Evolutionary conservation across 352 stramenopile species (phyloP), one percentile per base, ranked within the genome.

Genomic region (Albugo laibachii): DNA sequence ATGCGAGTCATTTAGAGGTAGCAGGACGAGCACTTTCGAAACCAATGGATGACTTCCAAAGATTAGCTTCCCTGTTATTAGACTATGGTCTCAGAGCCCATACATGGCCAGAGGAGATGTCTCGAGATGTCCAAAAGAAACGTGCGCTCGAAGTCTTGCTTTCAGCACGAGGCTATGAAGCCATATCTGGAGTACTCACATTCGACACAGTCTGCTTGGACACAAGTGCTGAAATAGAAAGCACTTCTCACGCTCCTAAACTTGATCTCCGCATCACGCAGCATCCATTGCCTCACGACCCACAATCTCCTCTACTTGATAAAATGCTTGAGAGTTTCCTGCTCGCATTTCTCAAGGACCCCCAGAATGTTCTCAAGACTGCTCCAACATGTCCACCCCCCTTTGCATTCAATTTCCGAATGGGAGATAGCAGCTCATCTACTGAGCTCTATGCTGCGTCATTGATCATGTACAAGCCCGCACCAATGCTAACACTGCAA

Each of bases 41-140:
- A n/a, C 65, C 63, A 0, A 81, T 86, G 41, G 76, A 89, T 50
- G 74, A 86, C 45, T 58, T 66, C 1, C 80, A 73, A 52, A 58
- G 75, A 12, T 56, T 91, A 1, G 87, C 78, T 0, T 59, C 61
- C 8, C 47, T 91, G 27, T 49, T 91, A 43, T 41, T 91, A 11
- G 82, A 71, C 41, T 91, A 91, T 37, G 78, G 78, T 1, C 57
- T 91, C 14, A 65, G 78, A 38, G 78, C 78, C 11, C 78, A 91
- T 44, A 68, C 84, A 39, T 88, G 76, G 76, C 64, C 66, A 10
- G 38, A 43, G 11, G 66, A 78, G 34, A 55, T 62, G 10, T 72
- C 63, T 15, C 55, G 63, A 14, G 63, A 76, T 24, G 49, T 36
- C 14, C 42, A 63, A 14, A 74, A 72, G 50, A 86, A 81, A 54